phyloP scores from a whole-genome alignment of 257 asterid species.

The Phtheirospermum japonicum region DNA sequence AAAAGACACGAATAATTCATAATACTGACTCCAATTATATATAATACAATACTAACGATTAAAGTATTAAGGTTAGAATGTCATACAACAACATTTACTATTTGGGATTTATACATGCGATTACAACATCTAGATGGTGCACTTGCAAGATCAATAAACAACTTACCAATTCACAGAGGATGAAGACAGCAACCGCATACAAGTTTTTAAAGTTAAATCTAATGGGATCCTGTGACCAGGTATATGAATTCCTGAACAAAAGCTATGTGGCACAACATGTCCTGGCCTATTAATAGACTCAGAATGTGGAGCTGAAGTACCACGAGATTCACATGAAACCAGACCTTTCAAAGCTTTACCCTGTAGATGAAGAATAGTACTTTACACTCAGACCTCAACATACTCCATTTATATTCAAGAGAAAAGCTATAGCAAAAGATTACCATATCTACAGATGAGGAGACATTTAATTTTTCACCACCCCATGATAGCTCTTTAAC shows the following conservation, averaged over 20 bases:
- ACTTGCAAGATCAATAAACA: slow-evolving; percentile 20
- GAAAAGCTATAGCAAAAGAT: slow-evolving; percentile 19
- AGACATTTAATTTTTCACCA: slow-evolving; percentile 45
- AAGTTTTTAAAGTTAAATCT: slow-evolving; percentile 85
- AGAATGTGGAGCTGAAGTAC: slow-evolving; percentile 37
- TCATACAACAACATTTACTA: background rate
- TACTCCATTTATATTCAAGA: slow-evolving; percentile 16
- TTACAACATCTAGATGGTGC: slow-evolving; percentile 9
- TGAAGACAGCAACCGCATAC: slow-evolving; percentile 59
- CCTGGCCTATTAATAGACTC: slow-evolving; percentile 40
- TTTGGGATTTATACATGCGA: slow-evolving; percentile 11
- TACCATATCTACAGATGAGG: slow-evolving; percentile 76
- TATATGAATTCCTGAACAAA: slow-evolving; percentile 50
- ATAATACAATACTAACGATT: background rate
- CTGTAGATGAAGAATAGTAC: slow-evolving; percentile 37
- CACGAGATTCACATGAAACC: slow-evolving; percentile 54
- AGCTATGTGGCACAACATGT: slow-evolving; percentile 31
- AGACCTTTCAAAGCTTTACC: slow-evolving; percentile 80
- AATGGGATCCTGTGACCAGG: slow-evolving; percentile 66
- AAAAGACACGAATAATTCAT: background rate
- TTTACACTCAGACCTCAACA: slow-evolving; percentile 27
- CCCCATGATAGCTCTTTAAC: slow-evolving; percentile 61
- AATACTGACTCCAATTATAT: background rate
- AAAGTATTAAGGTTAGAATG: background rate
- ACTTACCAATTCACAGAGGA: slow-evolving; percentile 84